Evolutionary conservation across 176 grass and related monocot genomes (phyloP), one percentile per base, ranked within the genome.

Genomic region (Rhynchospora tenuis): DNA sequence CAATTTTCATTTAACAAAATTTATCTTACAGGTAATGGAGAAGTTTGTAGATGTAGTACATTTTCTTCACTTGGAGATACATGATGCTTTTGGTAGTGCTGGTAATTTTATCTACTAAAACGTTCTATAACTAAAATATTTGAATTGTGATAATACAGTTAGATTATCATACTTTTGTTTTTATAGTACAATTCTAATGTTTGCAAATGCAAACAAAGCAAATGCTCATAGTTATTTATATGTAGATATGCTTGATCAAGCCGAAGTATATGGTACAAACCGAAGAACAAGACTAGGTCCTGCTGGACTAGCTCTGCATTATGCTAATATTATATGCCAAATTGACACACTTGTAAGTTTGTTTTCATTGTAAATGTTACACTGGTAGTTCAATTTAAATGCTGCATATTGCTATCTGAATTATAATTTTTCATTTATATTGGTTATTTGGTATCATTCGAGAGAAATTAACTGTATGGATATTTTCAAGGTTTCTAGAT

Each of bases 301-400:
- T 78, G 91, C 97, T 81, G 93, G 97, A 84, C 97, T 99, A 79
- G 93, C 97, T 6, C 80, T 99, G 61, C 93, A 99, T 78, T 99
- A 99, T 85, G 93, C 97, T n/a, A 99, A 89, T 89, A 90, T 90
- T 78, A 96, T 96, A 87, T 90, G 86, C 89, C 97, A 93, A 56
- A 99, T 96, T 83, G 93, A 89, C 85, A 95, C 88, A 86, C 87
- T 99, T 79, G 97, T 99, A 95, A 96, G 97, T 90, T 88, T 50
- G 59, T 83, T 38, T 20, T 22, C n/a, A 63, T 80, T 62, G 67
- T 81, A 16, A 44, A 68, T 33, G 57, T 78, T 31, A 63, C 11
- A 72, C 61, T 52, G 76, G 22, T 69, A 63, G 44, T 17, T 80
- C 44, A 12, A 81, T 20, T 84, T 31, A 79, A 64, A 26, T 8